Conservation (phyloP, 1,284 basidiomycete species). For the Ceratobasidium papillatum region DNA sequence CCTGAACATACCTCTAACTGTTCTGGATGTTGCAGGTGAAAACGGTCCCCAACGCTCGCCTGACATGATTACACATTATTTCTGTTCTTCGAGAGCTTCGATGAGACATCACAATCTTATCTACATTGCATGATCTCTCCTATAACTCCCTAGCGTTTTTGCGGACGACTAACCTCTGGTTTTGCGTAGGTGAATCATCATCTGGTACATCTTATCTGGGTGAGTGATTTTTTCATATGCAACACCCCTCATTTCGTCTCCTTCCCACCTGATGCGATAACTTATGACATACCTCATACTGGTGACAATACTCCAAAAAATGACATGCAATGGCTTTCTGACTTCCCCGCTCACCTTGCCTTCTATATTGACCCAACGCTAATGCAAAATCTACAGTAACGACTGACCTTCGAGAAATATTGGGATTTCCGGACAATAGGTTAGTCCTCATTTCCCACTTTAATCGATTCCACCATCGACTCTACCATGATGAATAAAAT, state of each 20-base stretch:
- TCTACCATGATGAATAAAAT: conserved; percentile 50
- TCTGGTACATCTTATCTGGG: background rate
- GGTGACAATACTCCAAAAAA: conserved; percentile 42
- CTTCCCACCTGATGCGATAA: conserved; percentile 17
- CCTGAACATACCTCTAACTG: background rate
- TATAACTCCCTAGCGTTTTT: background rate
- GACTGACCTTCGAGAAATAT: background rate
- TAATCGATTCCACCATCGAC: background rate
- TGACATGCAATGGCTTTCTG: conserved; percentile 55
- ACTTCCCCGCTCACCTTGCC: conserved; percentile 45
- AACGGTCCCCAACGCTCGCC: background rate
- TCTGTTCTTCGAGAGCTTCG: conserved; percentile 36
- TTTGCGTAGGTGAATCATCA: background rate
- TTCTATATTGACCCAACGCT: conserved; percentile 46
- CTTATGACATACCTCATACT: conserved; percentile 27
- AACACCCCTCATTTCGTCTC: background rate
- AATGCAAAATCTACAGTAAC: background rate
- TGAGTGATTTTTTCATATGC: background rate
- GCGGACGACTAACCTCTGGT: background rate
- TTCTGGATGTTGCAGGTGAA: conserved; percentile 6
- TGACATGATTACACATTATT: conserved; percentile 24
- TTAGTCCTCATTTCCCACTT: conserved; percentile 38
- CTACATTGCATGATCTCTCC: conserved; percentile 39
- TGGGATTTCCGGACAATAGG: conserved; percentile 15
- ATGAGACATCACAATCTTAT: conserved; percentile 35